These are phyloP conservation scores for Aaosphaeria arxii DNA, from an alignment of 2,329 filamentous ascomycete genomes.

Conservation along the genomic window DNA sequence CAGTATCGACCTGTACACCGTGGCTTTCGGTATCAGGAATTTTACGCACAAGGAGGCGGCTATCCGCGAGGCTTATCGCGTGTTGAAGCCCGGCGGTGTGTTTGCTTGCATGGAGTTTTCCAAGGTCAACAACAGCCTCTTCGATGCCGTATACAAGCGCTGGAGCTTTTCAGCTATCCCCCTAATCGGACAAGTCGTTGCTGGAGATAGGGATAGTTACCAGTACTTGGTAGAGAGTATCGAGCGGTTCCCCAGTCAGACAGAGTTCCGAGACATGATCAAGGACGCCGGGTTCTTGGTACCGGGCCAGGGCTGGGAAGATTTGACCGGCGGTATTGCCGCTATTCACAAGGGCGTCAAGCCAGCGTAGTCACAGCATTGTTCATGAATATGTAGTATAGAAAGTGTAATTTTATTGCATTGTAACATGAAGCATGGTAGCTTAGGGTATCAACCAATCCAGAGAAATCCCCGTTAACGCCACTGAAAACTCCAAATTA, in stretches of 20 bases:
- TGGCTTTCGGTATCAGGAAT: constrained; percentile 95
- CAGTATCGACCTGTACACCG: constrained; percentile 92
- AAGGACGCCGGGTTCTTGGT: constrained; percentile 79
- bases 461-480: too few species aligned
- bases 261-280: constrained; percentile 81
- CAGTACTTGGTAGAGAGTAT: constrained; percentile 99
- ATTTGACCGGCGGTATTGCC: constrained; percentile 87
- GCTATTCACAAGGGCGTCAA: constrained; percentile 97
- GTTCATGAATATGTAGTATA: background rate
- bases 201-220: constrained; percentile 91
- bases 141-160: constrained; percentile 86
- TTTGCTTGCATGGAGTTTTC: constrained; percentile 97
- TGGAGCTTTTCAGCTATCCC: constrained; percentile 97
- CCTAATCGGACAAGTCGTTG: constrained; percentile 90
- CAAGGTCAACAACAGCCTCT: constrained; percentile 72
- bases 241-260: constrained; percentile 84
- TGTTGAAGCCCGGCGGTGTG: constrained; percentile 89
- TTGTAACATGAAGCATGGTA: too few species aligned
- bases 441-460: too few species aligned
- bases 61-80: constrained; percentile 77
- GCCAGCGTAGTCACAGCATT: constrained; percentile 43
- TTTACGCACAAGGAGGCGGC: constrained; percentile 90
- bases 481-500: too few species aligned
- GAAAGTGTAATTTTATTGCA: too few species aligned
- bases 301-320: constrained; percentile 71